A percentile compares a stretch with the other conserved stretches of the same genome.
phyloP scores from a whole-genome alignment of 1,284 basidiomycete genomes.

The Heliocybe sulcata region DNA sequence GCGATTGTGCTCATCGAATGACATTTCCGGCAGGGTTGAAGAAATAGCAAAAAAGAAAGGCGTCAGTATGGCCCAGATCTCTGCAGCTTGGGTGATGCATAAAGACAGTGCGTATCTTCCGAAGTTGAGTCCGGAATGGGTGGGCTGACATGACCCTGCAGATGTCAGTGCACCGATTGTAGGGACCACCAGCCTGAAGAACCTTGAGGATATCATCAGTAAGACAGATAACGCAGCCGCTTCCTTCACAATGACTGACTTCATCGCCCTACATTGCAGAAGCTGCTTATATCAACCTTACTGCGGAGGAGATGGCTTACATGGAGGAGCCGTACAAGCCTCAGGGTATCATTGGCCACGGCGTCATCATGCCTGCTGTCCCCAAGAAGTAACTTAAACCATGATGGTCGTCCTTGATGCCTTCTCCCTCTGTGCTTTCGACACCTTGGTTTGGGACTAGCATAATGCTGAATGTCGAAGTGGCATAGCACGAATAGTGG shows the following conservation, averaged over 20 bases:
- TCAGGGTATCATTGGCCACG: slow-evolving; percentile 10
- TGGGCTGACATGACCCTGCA: background rate
- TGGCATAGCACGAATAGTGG: too few species aligned
- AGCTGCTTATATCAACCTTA: slow-evolving; percentile 25
- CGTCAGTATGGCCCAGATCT: slow-evolving; percentile 33
- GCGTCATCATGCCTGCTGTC: background rate
- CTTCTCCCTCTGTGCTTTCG: too few species aligned
- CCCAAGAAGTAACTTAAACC: background rate
- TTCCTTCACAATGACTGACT: background rate
- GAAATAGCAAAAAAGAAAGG: slow-evolving; percentile 32
- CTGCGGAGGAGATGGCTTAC: slow-evolving; percentile 31
- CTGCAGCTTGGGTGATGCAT: slow-evolving; percentile 29
- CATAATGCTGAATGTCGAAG: too few species aligned
- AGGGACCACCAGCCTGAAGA: slow-evolving; percentile 23
- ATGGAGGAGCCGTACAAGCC: slow-evolving; percentile 20
- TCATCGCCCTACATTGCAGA: slow-evolving; percentile 14
- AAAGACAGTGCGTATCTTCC: slow-evolving; percentile 20
- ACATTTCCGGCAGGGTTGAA: slow-evolving; percentile 24
- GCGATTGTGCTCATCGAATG: background rate
- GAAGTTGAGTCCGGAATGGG: background rate
- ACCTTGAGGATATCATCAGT: slow-evolving; percentile 22
- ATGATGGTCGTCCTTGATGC: too few species aligned
- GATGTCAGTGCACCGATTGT: slow-evolving; percentile 22
- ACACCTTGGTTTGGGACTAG: too few species aligned
- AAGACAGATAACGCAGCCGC: slow-evolving; percentile 1